Evolutionary conservation across 2,329 filamentous ascomycete species (phyloP).

Genomic region (Aspergillus arachidicola): DNA sequence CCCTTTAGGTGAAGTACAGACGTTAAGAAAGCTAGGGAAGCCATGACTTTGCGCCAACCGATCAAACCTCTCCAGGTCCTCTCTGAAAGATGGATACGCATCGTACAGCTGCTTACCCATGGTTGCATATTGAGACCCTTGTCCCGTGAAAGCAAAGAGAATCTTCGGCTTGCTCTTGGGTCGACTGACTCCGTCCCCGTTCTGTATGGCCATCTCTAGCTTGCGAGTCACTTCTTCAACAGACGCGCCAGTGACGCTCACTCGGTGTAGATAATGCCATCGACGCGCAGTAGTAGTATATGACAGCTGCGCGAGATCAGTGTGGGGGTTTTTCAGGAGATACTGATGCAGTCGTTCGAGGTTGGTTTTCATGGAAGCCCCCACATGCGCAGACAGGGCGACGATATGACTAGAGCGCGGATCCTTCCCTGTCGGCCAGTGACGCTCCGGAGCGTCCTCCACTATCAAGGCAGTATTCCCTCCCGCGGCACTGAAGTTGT

Average conservation of each 20-base stretch:
- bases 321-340: background rate
- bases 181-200: too few relatives aligned
- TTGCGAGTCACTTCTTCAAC: background rate
- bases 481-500: constrained; percentile 71
- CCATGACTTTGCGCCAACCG: background rate
- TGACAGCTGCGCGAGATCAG: constrained; percentile 59
- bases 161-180: too few relatives aligned
- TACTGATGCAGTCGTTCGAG: too few relatives aligned
- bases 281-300: constrained; percentile 67
- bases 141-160: too few relatives aligned
- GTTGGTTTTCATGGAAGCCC: too few relatives aligned
- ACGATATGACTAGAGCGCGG: constrained; percentile 60
- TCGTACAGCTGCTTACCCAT: background rate
- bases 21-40: background rate
- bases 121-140: too few relatives aligned
- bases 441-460: constrained; percentile 58
- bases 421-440: constrained; percentile 39
- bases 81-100: too few relatives aligned
- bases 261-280: constrained; percentile 40
- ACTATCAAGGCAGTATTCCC: constrained; percentile 68
- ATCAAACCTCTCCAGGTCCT: too few relatives aligned
- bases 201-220: background rate
- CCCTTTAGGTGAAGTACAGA: background rate
- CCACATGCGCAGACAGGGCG: constrained; percentile 51
- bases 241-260: background rate